Conservation (phyloP, 2,329 filamentous ascomycete genomes). For the Talaromyces atroroseus region DNA sequence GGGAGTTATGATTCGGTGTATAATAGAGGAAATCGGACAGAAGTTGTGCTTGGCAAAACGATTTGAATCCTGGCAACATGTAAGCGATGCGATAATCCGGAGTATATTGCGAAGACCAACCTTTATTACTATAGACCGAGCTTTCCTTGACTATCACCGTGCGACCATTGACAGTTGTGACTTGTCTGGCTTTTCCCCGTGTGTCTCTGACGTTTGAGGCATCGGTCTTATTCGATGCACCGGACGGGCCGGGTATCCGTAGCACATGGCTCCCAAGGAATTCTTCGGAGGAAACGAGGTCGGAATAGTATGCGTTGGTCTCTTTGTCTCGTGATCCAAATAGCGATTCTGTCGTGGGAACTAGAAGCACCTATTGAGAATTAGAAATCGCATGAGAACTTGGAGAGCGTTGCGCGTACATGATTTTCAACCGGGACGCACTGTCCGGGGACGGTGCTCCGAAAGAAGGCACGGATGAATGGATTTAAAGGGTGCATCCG, state of each 20-base stretch:
- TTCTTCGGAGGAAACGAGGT: constrained; percentile 83
- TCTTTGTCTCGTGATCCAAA: constrained; percentile 84
- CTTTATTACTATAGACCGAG: constrained; percentile 93
- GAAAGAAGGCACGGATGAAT: constrained; percentile 97
- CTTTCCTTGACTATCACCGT: constrained; percentile 93
- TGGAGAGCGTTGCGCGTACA: constrained; percentile 38
- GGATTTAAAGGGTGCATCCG: constrained; percentile 99
- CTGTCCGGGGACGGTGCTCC: constrained; percentile 85
- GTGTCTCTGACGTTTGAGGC: constrained; percentile 70
- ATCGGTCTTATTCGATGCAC: constrained; percentile 46
- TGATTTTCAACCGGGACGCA: constrained; percentile 88
- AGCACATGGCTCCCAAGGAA: constrained; percentile 96
- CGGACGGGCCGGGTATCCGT: constrained; percentile 61
- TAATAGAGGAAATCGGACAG: constrained; percentile 82
- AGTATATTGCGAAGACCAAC: constrained; percentile 43
- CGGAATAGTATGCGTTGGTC: constrained; percentile 67
- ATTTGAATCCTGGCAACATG: constrained; percentile 68
- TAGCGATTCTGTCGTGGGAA: constrained; percentile 87
- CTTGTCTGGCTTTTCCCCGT: constrained; percentile 89
- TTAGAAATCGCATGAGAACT: constrained; percentile 12
- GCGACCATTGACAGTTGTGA: constrained; percentile 84
- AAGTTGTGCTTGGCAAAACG: constrained; percentile 80
- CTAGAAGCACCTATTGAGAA: constrained; percentile 65
- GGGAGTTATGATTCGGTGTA: constrained; percentile 78
- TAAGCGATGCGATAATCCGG: constrained; percentile 2